phyloP scores from a whole-genome alignment of 2,329 filamentous ascomycete genomes.

The Ophiostoma montium region DNA sequence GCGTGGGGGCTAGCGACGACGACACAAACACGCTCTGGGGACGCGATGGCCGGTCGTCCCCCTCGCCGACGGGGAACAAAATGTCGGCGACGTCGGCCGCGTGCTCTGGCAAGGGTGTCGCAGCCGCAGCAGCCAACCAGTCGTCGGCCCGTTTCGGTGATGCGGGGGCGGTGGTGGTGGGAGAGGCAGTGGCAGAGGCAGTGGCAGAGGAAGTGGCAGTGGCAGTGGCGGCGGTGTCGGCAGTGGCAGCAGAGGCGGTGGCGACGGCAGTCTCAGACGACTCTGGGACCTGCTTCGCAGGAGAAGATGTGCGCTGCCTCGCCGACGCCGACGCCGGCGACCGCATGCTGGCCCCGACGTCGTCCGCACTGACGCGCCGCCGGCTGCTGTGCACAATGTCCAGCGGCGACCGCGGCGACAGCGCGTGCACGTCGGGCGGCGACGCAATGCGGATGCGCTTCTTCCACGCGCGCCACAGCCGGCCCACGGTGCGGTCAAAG shows the following conservation, averaged over 20 bases:
- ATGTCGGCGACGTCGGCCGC: slow-evolving; percentile 65
- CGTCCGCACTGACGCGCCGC: too few relatives aligned
- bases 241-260: background rate
- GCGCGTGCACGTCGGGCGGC: slow-evolving; percentile 32
- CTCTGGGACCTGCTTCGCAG: too few relatives aligned
- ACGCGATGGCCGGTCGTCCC: too few relatives aligned
- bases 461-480: slow-evolving; percentile 91
- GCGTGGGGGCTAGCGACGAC: too few relatives aligned
- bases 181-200: too few relatives aligned
- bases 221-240: background rate
- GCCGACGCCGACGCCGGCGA: too few relatives aligned
- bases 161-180: background rate
- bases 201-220: background rate
- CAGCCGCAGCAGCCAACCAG: slow-evolving; percentile 31
- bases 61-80: slow-evolving; percentile 64
- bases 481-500: slow-evolving; percentile 72
- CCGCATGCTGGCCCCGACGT: too few relatives aligned
- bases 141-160: slow-evolving; percentile 22
- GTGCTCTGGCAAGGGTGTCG: slow-evolving; percentile 54
- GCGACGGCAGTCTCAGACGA: too few relatives aligned
- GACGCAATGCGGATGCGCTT: slow-evolving; percentile 52
- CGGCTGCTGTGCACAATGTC: slow-evolving; percentile 25
- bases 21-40: too few relatives aligned
- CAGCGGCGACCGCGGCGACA: slow-evolving; percentile 34
- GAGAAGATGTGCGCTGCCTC: too few relatives aligned